Base-by-base conservation (phyloP, 495 filamentous ascomycete genomes). In the Neurospora terricola region DNA sequence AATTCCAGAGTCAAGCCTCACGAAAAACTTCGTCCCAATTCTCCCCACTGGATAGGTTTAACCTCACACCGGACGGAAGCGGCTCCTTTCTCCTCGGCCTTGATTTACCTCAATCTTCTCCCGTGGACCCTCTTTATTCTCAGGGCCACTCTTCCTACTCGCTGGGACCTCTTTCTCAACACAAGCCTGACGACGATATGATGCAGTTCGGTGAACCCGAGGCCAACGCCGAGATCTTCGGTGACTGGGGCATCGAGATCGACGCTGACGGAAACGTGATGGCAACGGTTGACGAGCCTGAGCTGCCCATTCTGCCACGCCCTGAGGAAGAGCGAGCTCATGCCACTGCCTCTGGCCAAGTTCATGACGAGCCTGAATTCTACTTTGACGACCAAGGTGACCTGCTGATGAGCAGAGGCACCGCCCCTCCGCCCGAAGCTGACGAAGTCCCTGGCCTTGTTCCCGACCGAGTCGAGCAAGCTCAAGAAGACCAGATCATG, bases 21-120 rank as follows among this genome's bases (percentile, higher is more conserved):
- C 79, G 77, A 75, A 88, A 84, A 75, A 87, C 81, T 16, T 87
- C 76, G 54, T 88, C 79, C 37, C 85, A 80, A 69, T 75, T 84
- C 74, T 84, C 82, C 14, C 84, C 79, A 11, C 75, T 76, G 62
- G 73, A 73, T 39, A 69, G 70, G 6, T 74, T 73, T 6, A 71
- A 73, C 48, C 5, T 66, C 5, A 34, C 54, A 66, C 72, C 76
- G 34, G 70, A 73, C 27, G 74, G 43, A 12, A 75, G 72, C 14
- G 75, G 72, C 40, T 78, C 76, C 39, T 72, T 80, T 42, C 69
- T 75, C 21, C 70, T 34, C 14, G 73, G 48, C 1, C 73, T 80
- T 23, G 76, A 78, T 38, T 43, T 80, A 8, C 73, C 78, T 10
- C 72, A 70, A n/a, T 78, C 77, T 16, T 73, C 74, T 7, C 73